Conservation (phyloP, 1,284 basidiomycete species). For the Volvariella surrecta region DNA sequence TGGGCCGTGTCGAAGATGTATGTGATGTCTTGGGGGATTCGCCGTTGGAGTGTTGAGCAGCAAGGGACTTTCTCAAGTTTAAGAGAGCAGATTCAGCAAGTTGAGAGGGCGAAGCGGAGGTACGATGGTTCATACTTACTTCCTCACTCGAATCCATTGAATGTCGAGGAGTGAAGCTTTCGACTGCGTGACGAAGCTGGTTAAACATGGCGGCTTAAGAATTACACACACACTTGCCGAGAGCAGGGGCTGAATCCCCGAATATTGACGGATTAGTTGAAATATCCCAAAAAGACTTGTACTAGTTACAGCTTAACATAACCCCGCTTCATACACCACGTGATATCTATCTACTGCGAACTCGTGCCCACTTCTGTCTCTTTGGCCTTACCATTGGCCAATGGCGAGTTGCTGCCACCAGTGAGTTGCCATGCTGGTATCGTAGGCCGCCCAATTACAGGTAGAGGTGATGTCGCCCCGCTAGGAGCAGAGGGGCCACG, state of each 20-base stretch:
- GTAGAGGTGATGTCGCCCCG: constrained; percentile 41
- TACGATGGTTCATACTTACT: no score
- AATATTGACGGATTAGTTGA: no score
- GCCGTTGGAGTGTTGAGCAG: constrained; percentile 35
- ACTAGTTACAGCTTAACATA: constrained; percentile 6
- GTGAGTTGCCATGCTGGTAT: constrained; percentile 82
- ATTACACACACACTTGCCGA: no score
- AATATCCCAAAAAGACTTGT: no score
- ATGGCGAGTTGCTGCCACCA: constrained; percentile 10
- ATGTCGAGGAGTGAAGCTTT: constrained; percentile 37
- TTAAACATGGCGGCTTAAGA: constrained; percentile 70
- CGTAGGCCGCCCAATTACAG: constrained; percentile 50
- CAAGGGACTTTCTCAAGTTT: constrained; percentile 55
- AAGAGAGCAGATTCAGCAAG: constrained; percentile 51
- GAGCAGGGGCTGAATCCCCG: no score
- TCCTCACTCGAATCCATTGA: constrained; percentile 23
- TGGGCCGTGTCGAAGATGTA: constrained; percentile 14
- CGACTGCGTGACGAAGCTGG: constrained; percentile 53
- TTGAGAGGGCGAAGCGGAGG: constrained; percentile 33
- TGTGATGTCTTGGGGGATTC: constrained; percentile 27
- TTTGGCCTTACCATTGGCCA: constrained; percentile 36
- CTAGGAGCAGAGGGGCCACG: constrained; percentile 49
- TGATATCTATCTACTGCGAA: constrained; percentile 7
- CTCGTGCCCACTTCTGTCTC: constrained; percentile 23
- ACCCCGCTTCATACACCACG: constrained; percentile 6